phyloP scores from a whole-genome alignment of 179 eudicot species.

The Silene coronaria region DNA sequence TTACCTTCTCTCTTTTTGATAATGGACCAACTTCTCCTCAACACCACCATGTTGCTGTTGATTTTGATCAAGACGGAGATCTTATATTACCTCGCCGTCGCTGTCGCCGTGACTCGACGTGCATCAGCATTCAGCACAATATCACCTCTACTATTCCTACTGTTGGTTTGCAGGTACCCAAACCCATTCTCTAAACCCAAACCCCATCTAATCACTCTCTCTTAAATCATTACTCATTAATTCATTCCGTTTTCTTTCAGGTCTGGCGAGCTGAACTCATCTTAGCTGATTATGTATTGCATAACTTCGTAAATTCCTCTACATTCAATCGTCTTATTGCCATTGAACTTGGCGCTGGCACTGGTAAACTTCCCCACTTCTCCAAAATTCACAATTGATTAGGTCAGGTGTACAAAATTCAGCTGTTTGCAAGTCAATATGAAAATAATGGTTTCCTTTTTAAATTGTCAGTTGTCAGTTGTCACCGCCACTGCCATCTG shows the following conservation, averaged over 20 bases:
- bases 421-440: background rate
- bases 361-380: constrained; percentile 40
- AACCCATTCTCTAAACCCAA: too few species aligned
- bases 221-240: too few species aligned
- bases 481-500: constrained; percentile 5
- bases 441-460: background rate
- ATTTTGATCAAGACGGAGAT: constrained; percentile 88
- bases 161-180: constrained; percentile 95
- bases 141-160: constrained; percentile 76
- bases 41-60: constrained; percentile 27
- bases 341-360: constrained; percentile 94
- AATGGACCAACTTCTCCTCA: constrained; percentile 18
- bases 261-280: constrained; percentile 91
- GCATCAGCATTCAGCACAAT: constrained; percentile 67
- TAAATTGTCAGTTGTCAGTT: constrained; percentile 3
- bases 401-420: background rate
- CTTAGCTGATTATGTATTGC: constrained; percentile 79
- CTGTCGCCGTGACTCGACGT: constrained; percentile 39
- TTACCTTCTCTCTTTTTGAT: constrained; percentile 38
- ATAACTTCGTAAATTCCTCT: constrained; percentile 52
- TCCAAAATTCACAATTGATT: background rate
- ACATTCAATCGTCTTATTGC: constrained; percentile 53
- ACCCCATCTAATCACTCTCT: too few species aligned
- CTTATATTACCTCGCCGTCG: constrained; percentile 59
- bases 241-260: constrained; percentile 45